Base-by-base conservation (phyloP, 2,329 filamentous ascomycete species). In the Diatrype stigma region DNA sequence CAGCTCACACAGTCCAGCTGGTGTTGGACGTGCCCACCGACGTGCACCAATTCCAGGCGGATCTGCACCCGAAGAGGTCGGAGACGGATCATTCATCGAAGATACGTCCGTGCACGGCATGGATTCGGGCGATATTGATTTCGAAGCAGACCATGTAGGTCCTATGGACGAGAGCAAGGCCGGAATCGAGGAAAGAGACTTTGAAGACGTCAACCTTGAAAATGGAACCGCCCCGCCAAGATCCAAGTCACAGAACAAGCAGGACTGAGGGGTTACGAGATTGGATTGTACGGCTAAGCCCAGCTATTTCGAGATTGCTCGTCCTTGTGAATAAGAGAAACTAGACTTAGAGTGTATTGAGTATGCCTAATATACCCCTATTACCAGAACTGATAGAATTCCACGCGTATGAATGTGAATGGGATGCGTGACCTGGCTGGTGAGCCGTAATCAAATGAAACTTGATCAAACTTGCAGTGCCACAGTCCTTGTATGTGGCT, bases 61-160 rank as follows among this genome's bases (percentile, higher is more conserved):
- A 68, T 17, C 72, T 2, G 60, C 72, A 26, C 58, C 60, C 28
- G 69, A 73, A 50, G 68, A 70, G 49, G 61, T 52, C 26, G 67
- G 65, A 45, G 59, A 61, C 3, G 14, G 42, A 12, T 57, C 58
- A 21, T 57, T 55, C 2, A 47, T 51, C 12, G 51, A 57, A 10
- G 52, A 40, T 3, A 11, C 17, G 37, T 40, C 37, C 10, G 5
- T 21, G 17, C 37, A 12, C 4, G 37, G 37, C 12, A 40, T 17
- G 8, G 37, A 40, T 19, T 17, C 12, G 17, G 37, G 17, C 17
- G 37, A 10, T 5, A 30, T 30, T 30, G 26, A 30, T 30, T 30
- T 10, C 34, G 34, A 17, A 16, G 16, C 12, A 30, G 28, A 30
- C 5, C n/a, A 23, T 8, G 26, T 3, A 11, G 28, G 22, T 32